These are phyloP conservation scores for Rhynchosporium secalis DNA, from an alignment of 2,329 filamentous ascomycete species.

Conservation along the genomic window DNA sequence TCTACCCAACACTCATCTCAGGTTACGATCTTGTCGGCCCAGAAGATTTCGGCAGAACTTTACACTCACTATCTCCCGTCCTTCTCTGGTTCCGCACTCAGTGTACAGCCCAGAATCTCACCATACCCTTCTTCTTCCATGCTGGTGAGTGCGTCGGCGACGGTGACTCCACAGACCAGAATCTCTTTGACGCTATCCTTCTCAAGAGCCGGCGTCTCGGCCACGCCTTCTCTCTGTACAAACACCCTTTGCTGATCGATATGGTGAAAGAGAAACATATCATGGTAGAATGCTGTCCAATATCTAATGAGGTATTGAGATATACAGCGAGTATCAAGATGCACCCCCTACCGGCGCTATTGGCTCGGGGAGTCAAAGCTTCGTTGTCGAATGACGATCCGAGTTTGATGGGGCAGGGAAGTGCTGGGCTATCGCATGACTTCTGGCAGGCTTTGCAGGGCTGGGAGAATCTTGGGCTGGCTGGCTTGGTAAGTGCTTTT, in stretches of 20 bases:
- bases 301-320: constrained; percentile 83
- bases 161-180: constrained; percentile 70
- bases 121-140: constrained; percentile 92
- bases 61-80: constrained; percentile 73
- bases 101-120: constrained; percentile 69
- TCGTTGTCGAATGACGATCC: constrained; percentile 89
- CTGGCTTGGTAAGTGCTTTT: constrained; percentile 66
- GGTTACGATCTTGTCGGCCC: constrained; percentile 88
- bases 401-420: constrained; percentile 80
- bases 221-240: constrained; percentile 81
- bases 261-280: constrained; percentile 84
- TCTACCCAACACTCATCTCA: constrained; percentile 73
- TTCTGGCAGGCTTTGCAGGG: constrained; percentile 90
- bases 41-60: constrained; percentile 73
- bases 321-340: constrained; percentile 71
- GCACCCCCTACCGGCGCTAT: constrained; percentile 77
- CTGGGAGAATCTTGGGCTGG: constrained; percentile 84
- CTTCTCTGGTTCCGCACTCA: constrained; percentile 88
- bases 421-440: constrained; percentile 78
- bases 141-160: constrained; percentile 83
- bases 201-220: constrained; percentile 83
- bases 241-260: constrained; percentile 82
- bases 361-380: constrained; percentile 79
- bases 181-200: constrained; percentile 83
- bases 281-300: constrained; percentile 82